Evolutionary conservation across 345 rosid species (phyloP), one percentile per base, ranked within the genome.

Genomic region (Linum trigynum): DNA sequence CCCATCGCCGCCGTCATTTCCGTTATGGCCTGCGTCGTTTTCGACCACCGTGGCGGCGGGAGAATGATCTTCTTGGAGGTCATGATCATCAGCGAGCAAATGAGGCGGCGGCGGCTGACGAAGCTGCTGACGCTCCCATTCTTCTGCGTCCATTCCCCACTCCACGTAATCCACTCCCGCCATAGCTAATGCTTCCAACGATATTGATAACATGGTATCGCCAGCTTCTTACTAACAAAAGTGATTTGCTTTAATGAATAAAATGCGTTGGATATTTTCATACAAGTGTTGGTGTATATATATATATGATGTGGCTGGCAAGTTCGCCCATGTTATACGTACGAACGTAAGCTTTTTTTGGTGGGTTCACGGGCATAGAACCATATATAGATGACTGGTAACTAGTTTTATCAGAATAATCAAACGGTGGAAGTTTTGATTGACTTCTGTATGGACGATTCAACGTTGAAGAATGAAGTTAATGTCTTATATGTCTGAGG

Each of bases 151-250:
- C 61, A 57, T 16, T 57, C 61, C 61, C 61, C 61, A 57, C 0
- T 57, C 61, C 37, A 57, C 61, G 35, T 57, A 16, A 57, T 57
- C 61, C 38, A 57, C 61, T 57, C 61, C 61, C 35, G 61, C 61
- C 61, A 57, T 57, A n/a, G 61, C 61, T 37, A 57, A 57, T 32
- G 61, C 61, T 37, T 57, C 61, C 35, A 57, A 17, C 7, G 61
- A 57, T 5, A 57, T 37, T 10, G 11, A 3, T 57, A 38, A 57
- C 61, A 57, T 56, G n/a, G 16, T 15, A 43, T 43, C 6, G 1
- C 6, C 3, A 15, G 9, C 53, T 48, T 48, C 12, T 48, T 9
- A 48, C 12, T 45, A 4, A 5, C 14, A 9, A 48, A 48, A 48
- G 9, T 48, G 53, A 15, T 48, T 14, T 45, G 12, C 51, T 14